Base-by-base conservation (phyloP, 1,284 basidiomycete species). In the Puccinia hordei region DNA sequence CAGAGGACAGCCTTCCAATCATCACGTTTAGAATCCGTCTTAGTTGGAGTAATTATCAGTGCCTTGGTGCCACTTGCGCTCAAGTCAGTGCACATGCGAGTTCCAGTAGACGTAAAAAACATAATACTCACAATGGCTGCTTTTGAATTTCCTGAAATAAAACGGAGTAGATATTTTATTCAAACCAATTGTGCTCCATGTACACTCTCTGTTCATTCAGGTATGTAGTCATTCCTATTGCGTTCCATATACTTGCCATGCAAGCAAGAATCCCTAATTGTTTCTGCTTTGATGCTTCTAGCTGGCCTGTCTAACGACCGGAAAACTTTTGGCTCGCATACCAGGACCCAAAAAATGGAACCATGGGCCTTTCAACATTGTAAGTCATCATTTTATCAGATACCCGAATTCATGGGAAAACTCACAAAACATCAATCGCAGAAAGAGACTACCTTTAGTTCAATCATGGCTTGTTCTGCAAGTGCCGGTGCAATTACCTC, bases 121-220 rank as follows among this genome's bases (percentile, higher is more conserved):
- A 35, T 22, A 10, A 27, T 49, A 35, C 41, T 49, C 33, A 33
- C 30, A 53, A 57, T 24, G 6, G 4, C 24, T 38, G 17, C 17
- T 24, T 61, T 4, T 17, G 19, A 41, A 4, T 44, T 69, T 24
- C 46, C 30, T 0, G 15, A 41, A 65, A 61, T 66, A 79, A 79
- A 71, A 33, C 46, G 24, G 49, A n/a, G 15, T 17, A 80, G 78
- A 80, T 80, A 17, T 80, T 80, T 61, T 73, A 22, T 80, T 73
- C 49, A 80, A 80, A 49, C 78, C 78, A 12, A 66, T 80, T 22
- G 51, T 73, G 15, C 44, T 80, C 19, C 69, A 73, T 38, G 69
- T 73, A 10, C 78, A 80, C 46, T 73, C 78, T 12, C 33, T 80
- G 3, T 80, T 80, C 65, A 63, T 80, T 51, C 78, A 80, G 72